These are phyloP conservation scores for Corrigiola litoralis DNA, from an alignment of 179 eudicot genomes.

Conservation along the genomic window DNA sequence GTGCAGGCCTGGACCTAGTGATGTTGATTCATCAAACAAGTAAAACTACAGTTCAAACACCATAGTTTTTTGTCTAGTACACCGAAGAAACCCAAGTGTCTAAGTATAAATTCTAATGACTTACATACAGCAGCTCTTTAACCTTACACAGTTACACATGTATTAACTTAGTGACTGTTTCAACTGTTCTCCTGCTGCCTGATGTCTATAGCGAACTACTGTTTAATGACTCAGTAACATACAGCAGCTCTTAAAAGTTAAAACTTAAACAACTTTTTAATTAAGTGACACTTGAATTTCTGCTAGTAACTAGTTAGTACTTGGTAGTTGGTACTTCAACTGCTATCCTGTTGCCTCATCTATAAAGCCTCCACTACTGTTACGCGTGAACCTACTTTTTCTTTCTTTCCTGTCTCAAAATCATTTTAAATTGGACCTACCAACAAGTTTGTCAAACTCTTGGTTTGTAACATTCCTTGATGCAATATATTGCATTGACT, in stretches of 20 bases:
- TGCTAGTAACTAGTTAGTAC: no score
- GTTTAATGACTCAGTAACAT: no score
- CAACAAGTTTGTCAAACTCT: slow-evolving; percentile 28
- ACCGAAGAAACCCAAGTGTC: background rate
- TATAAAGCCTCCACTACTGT: slow-evolving; percentile 5
- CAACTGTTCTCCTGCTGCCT: no score
- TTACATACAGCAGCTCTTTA: no score
- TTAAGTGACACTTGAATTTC: background rate
- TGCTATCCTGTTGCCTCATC: background rate
- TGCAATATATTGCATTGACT: slow-evolving; percentile 26
- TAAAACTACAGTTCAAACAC: background rate
- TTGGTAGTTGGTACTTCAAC: no score
- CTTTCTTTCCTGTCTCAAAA: slow-evolving; percentile 14
- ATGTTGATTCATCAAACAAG: slow-evolving; percentile 18
- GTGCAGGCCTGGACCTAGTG: background rate
- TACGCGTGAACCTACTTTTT: slow-evolving; percentile 23
- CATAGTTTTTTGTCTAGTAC: no score
- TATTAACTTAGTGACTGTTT: no score
- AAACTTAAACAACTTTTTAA: background rate
- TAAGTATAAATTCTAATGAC: no score
- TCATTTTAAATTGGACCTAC: slow-evolving; percentile 28
- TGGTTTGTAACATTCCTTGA: slow-evolving; percentile 23
- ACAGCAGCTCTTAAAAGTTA: background rate
- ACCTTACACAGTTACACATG: no score
- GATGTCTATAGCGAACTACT: no score